Evolutionary conservation across 2,329 filamentous ascomycete genomes (phyloP), one percentile per base, ranked within the genome.

Genomic region (Ophiostoma australiae): DNA sequence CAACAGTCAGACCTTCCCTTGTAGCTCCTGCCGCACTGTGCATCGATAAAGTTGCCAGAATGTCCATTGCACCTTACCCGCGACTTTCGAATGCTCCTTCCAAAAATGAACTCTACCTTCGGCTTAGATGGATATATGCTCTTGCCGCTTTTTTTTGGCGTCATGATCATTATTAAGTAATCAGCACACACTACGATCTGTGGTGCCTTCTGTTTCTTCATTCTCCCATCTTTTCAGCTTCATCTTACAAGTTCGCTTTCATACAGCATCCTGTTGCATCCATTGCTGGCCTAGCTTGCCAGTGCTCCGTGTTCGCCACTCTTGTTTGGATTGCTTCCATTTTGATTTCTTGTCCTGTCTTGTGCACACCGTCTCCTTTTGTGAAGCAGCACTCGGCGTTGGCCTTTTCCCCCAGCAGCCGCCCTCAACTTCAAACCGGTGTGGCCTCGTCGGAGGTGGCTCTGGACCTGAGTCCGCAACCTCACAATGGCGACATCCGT

Each of bases 401-500:
- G 44, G 4, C 17, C 17, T n/a, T 48, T 20, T 27, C n/a, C 27
- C 27, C 27, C 27, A 31, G 27, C 13, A 55, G 52, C n/a, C 52
- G 2, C 23, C 52, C n/a, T 27, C n/a, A 7, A 55, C 4, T 20
- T 23, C 52, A 23, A 48, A 31, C 44, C 44, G 44, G 2, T 13
- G 15, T 48, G 44, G 44, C 6, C 15, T 48, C 44, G 20, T n/a
- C 7, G 17, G 44, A n/a, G 44, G 44, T 11, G 13, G 48, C 48
- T 27, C 61, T 33, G 15, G 13, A 37, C 23, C 5, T 5, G 13
- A 37, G 61, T 15, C 61, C 44, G 31, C 61, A n/a, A 20, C 17
- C 31, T 66, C 39, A 31, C 23, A 23, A 66, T 66, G 66, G 68
- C 44, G 70, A 67, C 35, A 69, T 80, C 67, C 48, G 77, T 80